A percentile compares a stretch with the other conserved stretches of the same genome.
Conservation (phyloP, 148 eudicot species). For the Agrostemma githago region DNA sequence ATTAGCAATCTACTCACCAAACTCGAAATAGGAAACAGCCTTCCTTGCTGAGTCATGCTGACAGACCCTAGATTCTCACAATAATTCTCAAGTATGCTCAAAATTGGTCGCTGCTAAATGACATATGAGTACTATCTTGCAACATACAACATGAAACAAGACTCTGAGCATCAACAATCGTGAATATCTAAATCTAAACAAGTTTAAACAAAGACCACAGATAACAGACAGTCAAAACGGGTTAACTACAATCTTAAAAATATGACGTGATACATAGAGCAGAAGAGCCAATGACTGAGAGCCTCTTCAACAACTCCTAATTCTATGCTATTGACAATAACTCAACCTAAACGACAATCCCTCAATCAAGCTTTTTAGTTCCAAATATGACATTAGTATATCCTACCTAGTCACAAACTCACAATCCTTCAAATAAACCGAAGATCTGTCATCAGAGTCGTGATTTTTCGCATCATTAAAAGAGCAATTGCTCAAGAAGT, state of each 20-base stretch:
- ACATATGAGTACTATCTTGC: not conserved
- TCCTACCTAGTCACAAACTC: not conserved
- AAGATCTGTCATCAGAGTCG: not conserved
- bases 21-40: not conserved
- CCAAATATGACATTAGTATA: not conserved
- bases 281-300: not conserved
- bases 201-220: not conserved
- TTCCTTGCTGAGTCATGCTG: not conserved
- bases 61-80: not conserved
- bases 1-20: not conserved
- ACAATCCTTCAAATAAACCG: not conserved
- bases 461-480: not conserved
- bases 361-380: not conserved
- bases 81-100: not conserved
- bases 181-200: not conserved
- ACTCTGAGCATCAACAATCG: not conserved
- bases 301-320: not conserved
- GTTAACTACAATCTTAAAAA: not conserved
- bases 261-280: not conserved
- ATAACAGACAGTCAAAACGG: not conserved
- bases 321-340: not conserved
- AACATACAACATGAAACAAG: not conserved
- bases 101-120: not conserved
- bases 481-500: not conserved
- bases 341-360: not conserved